Percentiles rank a stretch among this genome's conserved stretches.
Conservation (phyloP, 768 basidiomycete species). For the Coprinellus micaceus region DNA sequence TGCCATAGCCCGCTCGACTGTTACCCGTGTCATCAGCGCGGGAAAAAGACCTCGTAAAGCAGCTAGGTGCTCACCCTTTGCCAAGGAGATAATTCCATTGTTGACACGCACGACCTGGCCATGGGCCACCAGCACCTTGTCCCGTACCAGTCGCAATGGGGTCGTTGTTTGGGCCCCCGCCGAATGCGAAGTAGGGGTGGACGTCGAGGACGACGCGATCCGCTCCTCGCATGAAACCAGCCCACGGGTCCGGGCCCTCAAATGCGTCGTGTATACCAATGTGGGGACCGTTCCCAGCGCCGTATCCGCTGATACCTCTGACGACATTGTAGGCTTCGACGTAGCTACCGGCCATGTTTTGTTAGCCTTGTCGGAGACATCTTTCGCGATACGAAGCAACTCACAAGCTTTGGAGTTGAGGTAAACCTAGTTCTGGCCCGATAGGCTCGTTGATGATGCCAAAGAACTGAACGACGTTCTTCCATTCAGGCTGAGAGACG, state of each 20-base stretch:
- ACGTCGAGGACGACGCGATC: conserved; percentile 39
- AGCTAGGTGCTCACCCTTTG: conserved; percentile 36
- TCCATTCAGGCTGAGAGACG: conserved; percentile 74
- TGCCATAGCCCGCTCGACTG: conserved; percentile 54
- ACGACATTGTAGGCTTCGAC: conserved; percentile 58
- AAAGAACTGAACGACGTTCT: conserved; percentile 58
- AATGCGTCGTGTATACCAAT: conserved; percentile 50
- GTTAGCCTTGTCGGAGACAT: no score
- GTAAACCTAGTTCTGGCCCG: conserved; percentile 48
- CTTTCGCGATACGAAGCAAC: no score
- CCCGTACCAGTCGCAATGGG: conserved; percentile 37
- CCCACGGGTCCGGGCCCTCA: conserved; percentile 34
- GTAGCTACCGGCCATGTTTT: no score
- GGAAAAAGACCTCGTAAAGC: conserved; percentile 14
- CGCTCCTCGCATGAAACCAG: conserved; percentile 32
- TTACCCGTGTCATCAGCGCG: conserved; percentile 7
- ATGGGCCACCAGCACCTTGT: conserved; percentile 39
- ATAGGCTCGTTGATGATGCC: conserved; percentile 65
- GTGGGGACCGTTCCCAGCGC: conserved; percentile 61
- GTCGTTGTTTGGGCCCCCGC: conserved; percentile 32
- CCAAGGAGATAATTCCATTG: conserved; percentile 58
- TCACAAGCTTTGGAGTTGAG: conserved; percentile 60
- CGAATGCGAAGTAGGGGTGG: conserved; percentile 47
- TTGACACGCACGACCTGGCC: conserved; percentile 51
- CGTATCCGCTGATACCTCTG: conserved; percentile 68